A percentile compares a stretch with the other conserved stretches of the same genome.
Conservation (phyloP, 2,329 filamentous ascomycete genomes). For the Lecanicillium sp. region DNA sequence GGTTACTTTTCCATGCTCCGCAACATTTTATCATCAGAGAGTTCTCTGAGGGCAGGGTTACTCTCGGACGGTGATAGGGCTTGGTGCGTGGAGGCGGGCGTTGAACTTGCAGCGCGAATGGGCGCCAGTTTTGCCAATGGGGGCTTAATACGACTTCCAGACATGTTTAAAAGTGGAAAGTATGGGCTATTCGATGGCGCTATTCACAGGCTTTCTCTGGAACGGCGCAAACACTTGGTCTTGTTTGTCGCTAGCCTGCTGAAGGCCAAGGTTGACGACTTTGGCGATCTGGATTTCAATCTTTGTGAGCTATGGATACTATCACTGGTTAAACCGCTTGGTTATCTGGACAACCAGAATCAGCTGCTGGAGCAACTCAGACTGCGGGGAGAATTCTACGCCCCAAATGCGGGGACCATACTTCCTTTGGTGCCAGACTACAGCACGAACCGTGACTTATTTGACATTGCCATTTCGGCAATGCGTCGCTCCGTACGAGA, state of each 20-base stretch:
- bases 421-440: constrained; percentile 37
- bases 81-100: constrained; percentile 34
- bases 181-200: constrained; percentile 41
- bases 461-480: constrained; percentile 37
- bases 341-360: constrained; percentile 39
- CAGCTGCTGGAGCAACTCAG: constrained; percentile 39
- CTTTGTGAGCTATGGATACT: constrained; percentile 45
- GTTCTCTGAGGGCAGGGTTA: not conserved
- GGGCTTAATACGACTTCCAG: constrained; percentile 33
- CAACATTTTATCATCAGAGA: constrained; percentile 21
- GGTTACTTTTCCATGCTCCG: constrained; percentile 41
- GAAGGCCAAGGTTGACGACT: constrained; percentile 36
- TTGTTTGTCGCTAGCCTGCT: constrained; percentile 46
- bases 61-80: constrained; percentile 14
- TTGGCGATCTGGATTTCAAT: constrained; percentile 36
- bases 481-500: constrained; percentile 43
- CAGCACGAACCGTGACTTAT: constrained; percentile 38
- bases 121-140: constrained; percentile 36
- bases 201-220: constrained; percentile 29
- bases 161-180: constrained; percentile 38
- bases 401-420: constrained; percentile 31
- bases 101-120: constrained; percentile 38
- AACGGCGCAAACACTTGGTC: constrained; percentile 36
- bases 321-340: constrained; percentile 41
- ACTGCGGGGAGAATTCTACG: constrained; percentile 31